These are phyloP conservation scores for Phytophthora vignae DNA, from an alignment of 352 stramenopile genomes.

Conservation along the genomic window DNA sequence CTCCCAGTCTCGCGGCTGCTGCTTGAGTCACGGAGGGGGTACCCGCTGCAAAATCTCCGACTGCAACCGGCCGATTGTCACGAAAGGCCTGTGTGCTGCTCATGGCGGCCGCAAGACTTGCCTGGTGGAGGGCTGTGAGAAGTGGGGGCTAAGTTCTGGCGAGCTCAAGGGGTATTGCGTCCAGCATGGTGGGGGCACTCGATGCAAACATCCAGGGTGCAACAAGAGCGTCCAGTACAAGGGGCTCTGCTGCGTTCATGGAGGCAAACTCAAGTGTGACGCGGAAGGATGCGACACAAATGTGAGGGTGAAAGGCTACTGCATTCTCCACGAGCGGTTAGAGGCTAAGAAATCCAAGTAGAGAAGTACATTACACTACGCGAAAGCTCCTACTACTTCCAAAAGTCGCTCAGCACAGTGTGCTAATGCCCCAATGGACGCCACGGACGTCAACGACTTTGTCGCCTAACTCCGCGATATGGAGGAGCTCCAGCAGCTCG, in stretches of 20 bases:
- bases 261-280: slow-evolving; percentile 24
- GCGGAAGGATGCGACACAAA: slow-evolving; percentile 25
- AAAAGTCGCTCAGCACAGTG: no score
- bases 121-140: slow-evolving; percentile 28
- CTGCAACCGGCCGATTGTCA: slow-evolving; percentile 25
- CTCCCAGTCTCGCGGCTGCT: slow-evolving; percentile 25
- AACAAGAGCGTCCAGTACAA: slow-evolving; percentile 34
- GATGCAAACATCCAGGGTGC: slow-evolving; percentile 32
- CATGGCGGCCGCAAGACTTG: slow-evolving; percentile 35
- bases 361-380: background rate
- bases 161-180: slow-evolving; percentile 36
- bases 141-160: slow-evolving; percentile 26
- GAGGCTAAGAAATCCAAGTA: background rate
- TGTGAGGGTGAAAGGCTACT: slow-evolving; percentile 31
- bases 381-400: no score
- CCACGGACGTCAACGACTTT: background rate
- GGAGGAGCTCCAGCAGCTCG: background rate
- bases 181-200: slow-evolving; percentile 28
- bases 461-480: background rate
- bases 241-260: slow-evolving; percentile 31
- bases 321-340: slow-evolving; percentile 3
- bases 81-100: slow-evolving; percentile 30
- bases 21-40: slow-evolving; percentile 27
- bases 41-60: slow-evolving; percentile 28
- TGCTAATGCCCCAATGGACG: slow-evolving; percentile 1